A percentile compares a stretch with the other conserved stretches of the same genome.
Evolutionary conservation across 805 yeast genomes (phyloP).

Genomic region (Hanseniaspora guilliermondii): DNA sequence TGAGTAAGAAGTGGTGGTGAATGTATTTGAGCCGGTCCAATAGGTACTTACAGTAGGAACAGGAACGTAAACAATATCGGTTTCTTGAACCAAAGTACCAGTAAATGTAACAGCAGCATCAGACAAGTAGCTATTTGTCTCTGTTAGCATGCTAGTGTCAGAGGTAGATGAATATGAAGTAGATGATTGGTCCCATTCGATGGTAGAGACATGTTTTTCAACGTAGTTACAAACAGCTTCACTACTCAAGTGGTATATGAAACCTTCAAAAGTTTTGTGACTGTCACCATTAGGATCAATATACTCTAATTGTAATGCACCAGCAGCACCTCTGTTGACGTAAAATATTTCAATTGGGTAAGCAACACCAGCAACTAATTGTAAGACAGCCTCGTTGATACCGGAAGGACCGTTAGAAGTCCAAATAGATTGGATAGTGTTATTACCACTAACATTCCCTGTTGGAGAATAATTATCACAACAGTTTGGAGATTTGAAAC

Average conservation of each 20-base stretch:
- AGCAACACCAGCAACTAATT: slow-evolving; percentile 21
- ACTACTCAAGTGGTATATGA: background rate
- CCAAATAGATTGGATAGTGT: background rate
- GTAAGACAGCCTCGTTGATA: slow-evolving; percentile 11
- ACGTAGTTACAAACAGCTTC: background rate
- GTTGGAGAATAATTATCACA: background rate
- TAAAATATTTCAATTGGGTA: no score
- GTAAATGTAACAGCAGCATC: background rate
- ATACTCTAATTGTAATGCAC: background rate
- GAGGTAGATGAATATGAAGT: background rate
- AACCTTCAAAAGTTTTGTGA: background rate
- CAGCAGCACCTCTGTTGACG: background rate
- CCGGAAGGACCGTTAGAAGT: background rate
- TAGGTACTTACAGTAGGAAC: background rate
- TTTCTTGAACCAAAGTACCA: background rate
- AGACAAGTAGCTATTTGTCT: background rate
- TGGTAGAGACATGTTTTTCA: background rate
- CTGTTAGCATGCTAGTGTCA: background rate
- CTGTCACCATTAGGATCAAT: background rate
- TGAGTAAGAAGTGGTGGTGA: background rate
- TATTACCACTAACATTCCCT: background rate
- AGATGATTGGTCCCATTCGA: background rate
- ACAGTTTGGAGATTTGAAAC: background rate
- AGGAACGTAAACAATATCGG: background rate
- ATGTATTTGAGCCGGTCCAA: background rate